Evolutionary conservation across 495 filamentous ascomycete species (phyloP), one percentile per base, ranked within the genome.

Genomic region (Cudoniella acicularis): DNA sequence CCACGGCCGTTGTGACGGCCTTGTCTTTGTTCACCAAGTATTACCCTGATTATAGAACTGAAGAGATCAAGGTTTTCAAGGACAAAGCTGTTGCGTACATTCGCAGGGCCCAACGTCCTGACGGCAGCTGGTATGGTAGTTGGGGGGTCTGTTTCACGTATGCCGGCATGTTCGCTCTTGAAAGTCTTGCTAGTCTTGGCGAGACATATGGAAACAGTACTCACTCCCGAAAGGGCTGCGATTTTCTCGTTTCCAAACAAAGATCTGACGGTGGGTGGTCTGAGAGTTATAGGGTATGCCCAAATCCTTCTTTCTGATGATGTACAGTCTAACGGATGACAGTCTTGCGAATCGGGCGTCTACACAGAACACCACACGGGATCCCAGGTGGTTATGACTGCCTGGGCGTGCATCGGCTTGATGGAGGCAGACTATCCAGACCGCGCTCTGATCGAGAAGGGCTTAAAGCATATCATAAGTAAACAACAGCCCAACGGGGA

Each of bases 111-210:
- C 95, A 98, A 69, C 77, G 83, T n/a, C 67, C 72, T 0, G 90
- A 98, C 67, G 94, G 94, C 1, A 87, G 85, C 60, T 98, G 94
- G 94, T 97, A 97, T 67, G 94, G 95, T 17, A 89, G 83, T 65
- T 98, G 94, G 94, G 95, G 91, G 42, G 93, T 98, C 70, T 98
- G 95, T 72, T 98, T 93, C 73, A 96, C 91, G 1, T 98, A 98
- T 69, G 94, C 94, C 0, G 85, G 83, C 41, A 91, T 97, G 91
- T 98, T 98, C 71, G 94, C 94, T 0, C 76, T 96, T 1, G 91
- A 97, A 67, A 88, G 89, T 59, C 75, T 98, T 41, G 82, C 84
- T 23, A 89, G 87, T 57, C 84, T 89, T 17, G 91, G 91, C 2
- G 91, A 96, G 73, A 88, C 76, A 0, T 96, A 92, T 62, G 75